A percentile compares a stretch with the other conserved stretches of the same genome.
Conservation (phyloP, 495 filamentous ascomycete species). For the Penicillium samsonianum region DNA sequence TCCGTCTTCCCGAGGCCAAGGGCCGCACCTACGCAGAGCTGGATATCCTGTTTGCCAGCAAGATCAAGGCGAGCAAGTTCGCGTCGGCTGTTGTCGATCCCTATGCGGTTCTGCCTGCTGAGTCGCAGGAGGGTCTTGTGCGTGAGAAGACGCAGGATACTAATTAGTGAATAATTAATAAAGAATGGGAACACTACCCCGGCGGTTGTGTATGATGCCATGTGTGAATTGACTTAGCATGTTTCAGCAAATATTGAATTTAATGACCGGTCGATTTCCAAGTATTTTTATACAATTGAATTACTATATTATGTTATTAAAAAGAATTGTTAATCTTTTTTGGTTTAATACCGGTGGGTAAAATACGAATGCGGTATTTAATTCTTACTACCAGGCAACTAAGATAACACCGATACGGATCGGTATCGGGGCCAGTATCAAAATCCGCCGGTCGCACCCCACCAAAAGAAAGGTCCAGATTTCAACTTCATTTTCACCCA, state of each 20-base stretch:
- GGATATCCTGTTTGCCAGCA: slow-evolving; percentile 63
- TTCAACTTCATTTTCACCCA: too few relatives aligned
- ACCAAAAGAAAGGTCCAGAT: too few relatives aligned
- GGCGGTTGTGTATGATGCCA: neutral
- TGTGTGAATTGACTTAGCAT: slow-evolving; percentile 1
- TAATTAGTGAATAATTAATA: slow-evolving; percentile 16
- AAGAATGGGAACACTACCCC: neutral
- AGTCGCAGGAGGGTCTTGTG: slow-evolving; percentile 26
- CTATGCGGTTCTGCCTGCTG: slow-evolving; percentile 36
- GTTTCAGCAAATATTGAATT: neutral
- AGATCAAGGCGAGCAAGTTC: slow-evolving; percentile 63
- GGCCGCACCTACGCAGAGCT: slow-evolving; percentile 68
- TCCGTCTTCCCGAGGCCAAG: slow-evolving; percentile 66
- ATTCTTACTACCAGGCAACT: too few relatives aligned
- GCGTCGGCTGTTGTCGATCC: slow-evolving; percentile 57
- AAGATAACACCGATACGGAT: too few relatives aligned
- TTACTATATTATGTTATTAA: too few relatives aligned
- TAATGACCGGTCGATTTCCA: neutral
- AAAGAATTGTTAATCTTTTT: too few relatives aligned
- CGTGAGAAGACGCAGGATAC: slow-evolving; percentile 16
- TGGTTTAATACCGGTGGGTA: too few relatives aligned
- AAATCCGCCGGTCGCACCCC: too few relatives aligned
- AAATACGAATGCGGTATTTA: too few relatives aligned
- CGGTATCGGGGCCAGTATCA: too few relatives aligned
- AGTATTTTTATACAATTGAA: neutral